phyloP scores from a whole-genome alignment of 768 basidiomycete species.

The Kwoniella europaea region DNA sequence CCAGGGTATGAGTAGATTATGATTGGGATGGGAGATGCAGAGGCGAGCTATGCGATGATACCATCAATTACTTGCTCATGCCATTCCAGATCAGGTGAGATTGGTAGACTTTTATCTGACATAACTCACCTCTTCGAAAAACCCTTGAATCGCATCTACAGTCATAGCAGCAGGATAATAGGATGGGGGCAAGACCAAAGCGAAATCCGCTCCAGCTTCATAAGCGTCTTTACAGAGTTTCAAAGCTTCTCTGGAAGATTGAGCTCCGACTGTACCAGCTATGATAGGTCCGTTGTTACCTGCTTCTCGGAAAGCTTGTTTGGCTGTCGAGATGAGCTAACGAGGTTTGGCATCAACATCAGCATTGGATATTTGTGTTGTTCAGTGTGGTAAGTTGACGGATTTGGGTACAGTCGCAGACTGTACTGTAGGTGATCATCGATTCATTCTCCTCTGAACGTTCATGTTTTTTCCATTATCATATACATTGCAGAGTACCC shows the following conservation, averaged over 20 bases:
- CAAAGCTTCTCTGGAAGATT: slow-evolving; percentile 39
- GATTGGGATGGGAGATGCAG: slow-evolving; percentile 53
- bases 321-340: slow-evolving; percentile 37
- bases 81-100: neutral
- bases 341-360: no score
- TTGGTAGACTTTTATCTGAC: neutral
- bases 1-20: slow-evolving; percentile 57
- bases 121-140: slow-evolving; percentile 50
- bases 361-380: no score
- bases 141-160: slow-evolving; percentile 43
- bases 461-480: no score
- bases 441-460: no score
- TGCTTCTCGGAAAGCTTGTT: slow-evolving; percentile 26
- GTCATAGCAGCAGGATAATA: slow-evolving; percentile 51
- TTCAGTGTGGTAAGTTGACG: no score
- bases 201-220: slow-evolving; percentile 37
- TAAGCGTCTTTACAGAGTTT: slow-evolving; percentile 29
- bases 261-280: slow-evolving; percentile 44
- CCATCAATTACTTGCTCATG: no score
- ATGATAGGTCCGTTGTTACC: slow-evolving; percentile 42
- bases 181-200: slow-evolving; percentile 31
- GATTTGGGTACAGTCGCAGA: no score
- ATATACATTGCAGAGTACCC: no score
- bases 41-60: slow-evolving; percentile 44
- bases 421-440: no score